Evolutionary conservation across 23 red algal genomes (phyloP).

Genomic region (Cyanidioschyzon merolae): DNA sequence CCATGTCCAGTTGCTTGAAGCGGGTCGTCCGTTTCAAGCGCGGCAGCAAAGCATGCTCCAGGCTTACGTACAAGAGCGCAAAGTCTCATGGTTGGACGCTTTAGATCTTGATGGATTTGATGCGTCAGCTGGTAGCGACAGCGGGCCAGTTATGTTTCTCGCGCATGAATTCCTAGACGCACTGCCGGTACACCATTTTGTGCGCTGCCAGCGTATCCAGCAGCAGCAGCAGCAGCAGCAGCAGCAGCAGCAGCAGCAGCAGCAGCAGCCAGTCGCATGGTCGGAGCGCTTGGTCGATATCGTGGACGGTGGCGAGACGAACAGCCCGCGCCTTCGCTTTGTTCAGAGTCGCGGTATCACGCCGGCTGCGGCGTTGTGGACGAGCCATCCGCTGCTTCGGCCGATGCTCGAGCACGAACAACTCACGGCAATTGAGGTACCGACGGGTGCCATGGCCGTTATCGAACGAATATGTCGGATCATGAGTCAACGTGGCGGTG

Average conservation of each 20-base stretch:
- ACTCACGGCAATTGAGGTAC: slow-evolving; percentile 20
- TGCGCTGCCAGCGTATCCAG: slow-evolving; percentile 10
- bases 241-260: not conserved
- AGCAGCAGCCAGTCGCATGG: slow-evolving; percentile 28
- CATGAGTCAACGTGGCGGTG: slow-evolving; percentile 20
- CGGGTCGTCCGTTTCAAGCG: slow-evolving; percentile 23
- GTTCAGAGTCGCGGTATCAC: slow-evolving; percentile 35
- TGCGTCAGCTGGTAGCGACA: not conserved
- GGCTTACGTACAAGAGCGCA: not conserved
- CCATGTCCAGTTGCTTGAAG: slow-evolving; percentile 51
- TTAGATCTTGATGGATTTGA: slow-evolving; percentile 12
- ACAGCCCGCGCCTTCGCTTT: slow-evolving; percentile 36
- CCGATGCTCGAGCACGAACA: slow-evolving; percentile 14
- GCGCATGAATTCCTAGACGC: slow-evolving; percentile 98
- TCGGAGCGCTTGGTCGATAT: slow-evolving; percentile 56
- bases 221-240: not conserved
- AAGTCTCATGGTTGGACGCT: slow-evolving; percentile 17
- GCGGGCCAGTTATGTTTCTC: slow-evolving; percentile 28
- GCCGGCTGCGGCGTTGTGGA: slow-evolving; percentile 33
- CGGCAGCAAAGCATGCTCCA: slow-evolving; percentile 35
- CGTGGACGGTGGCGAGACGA: not conserved
- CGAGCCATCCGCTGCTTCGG: not conserved
- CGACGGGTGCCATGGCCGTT: not conserved
- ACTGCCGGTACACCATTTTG: slow-evolving; percentile 76
- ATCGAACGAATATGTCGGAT: not conserved